phyloP scores from a whole-genome alignment of 768 basidiomycete genomes.

The Suillus paluster region DNA sequence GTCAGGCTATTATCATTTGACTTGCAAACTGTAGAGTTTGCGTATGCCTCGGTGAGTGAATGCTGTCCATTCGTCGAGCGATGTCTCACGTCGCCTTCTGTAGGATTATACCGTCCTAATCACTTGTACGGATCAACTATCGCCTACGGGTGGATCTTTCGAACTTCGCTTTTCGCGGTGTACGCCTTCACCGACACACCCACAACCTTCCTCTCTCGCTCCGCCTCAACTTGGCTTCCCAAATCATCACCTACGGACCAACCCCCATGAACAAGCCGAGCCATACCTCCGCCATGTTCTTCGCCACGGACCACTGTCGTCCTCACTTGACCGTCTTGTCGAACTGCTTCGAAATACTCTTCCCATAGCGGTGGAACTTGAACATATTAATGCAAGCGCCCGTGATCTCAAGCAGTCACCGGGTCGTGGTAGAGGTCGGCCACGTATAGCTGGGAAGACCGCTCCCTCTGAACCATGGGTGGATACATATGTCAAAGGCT shows the following conservation, averaged over 20 bases:
- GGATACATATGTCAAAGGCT: constrained; percentile 77
- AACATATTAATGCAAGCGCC: constrained; percentile 48
- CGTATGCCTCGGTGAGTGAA: constrained; percentile 63
- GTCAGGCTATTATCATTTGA: constrained; percentile 89
- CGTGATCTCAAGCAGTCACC: constrained; percentile 23
- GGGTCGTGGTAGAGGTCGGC: constrained; percentile 13
- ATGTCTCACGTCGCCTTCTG: background rate
- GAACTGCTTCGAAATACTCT: constrained; percentile 75
- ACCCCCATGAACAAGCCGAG: constrained; percentile 83
- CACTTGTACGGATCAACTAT: constrained; percentile 77
- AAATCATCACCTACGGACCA: constrained; percentile 36
- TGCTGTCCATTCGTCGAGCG: background rate
- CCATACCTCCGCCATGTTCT: constrained; percentile 75
- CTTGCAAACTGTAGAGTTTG: constrained; percentile 89
- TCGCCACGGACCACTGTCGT: constrained; percentile 66
- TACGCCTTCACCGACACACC: constrained; percentile 13
- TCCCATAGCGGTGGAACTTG: constrained; percentile 75
- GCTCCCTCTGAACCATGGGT: constrained; percentile 39
- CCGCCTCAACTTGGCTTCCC: constrained; percentile 37
- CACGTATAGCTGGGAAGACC: constrained; percentile 21
- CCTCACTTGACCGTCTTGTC: constrained; percentile 69
- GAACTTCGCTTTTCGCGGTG: constrained; percentile 72
- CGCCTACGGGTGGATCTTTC: constrained; percentile 69
- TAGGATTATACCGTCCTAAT: constrained; percentile 82
- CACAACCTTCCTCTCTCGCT: constrained; percentile 24